Evolutionary conservation across 768 basidiomycete genomes (phyloP), one percentile per base, ranked within the genome.

Genomic region (Favolaschia claudopus): DNA sequence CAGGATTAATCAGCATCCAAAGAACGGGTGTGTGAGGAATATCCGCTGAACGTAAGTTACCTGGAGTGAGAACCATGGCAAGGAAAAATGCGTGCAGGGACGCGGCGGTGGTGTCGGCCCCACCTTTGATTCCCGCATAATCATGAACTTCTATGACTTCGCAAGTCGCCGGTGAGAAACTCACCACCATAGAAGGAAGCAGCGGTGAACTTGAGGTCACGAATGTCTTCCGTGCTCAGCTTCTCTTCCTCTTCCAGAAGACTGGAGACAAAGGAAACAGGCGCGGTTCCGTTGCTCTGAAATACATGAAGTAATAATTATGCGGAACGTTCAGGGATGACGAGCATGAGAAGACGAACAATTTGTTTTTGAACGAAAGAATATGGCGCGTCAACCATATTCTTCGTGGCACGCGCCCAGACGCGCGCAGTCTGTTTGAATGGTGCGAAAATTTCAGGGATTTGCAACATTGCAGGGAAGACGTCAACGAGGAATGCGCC

Each of bases 381-480:
- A 40, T 75, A 83, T 0, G 87, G 85, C 7, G 68, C 69, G 20
- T 78, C 74, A 5, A 80, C 69, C 70, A 83, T 78, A 8, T 74
- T 70, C 3, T 69, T 63, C 2, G 80, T 71, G 2, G 75, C 75
- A 54, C 70, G 68, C 7, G 71, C 72, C 79, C 79, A 83, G 28
- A 70, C 63, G 1, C 69, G 63, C 4, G 83, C 86, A 6, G 76
- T 72, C 24, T 71, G 67, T 66, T 85, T 77, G 72, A 87, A 89
- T 0, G 75, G 76, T 39, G 80, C 80, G 0, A 87, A 63, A 82
- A 85, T 85, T 58, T 80, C 79, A 0, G 87, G 87, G 20, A 88
- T 65, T 20, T 77, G 63, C 37, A 76, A 73, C 61, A 89, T 67
- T 55, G 65, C 49, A 1, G 79, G 79, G 60, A 80, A 75, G 45